These are phyloP conservation scores for Pugionium cornutum DNA, from an alignment of 345 rosid genomes.

Conservation along the genomic window DNA sequence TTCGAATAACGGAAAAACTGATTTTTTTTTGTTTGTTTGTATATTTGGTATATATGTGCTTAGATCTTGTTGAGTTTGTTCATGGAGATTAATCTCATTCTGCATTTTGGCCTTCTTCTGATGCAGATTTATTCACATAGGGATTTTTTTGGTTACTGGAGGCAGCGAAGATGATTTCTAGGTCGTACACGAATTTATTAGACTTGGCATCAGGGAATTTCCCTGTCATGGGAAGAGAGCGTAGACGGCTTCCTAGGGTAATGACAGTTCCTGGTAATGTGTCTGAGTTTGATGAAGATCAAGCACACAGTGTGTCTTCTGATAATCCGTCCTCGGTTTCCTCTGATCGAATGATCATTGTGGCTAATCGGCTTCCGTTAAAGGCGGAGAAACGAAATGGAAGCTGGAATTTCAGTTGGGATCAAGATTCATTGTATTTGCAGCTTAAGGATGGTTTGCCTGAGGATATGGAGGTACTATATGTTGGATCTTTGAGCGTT, in stretches of 20 bases:
- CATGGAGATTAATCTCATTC: slow-evolving; percentile 17
- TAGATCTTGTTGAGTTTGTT: slow-evolving; percentile 27
- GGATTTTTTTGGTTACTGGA: slow-evolving; percentile 17
- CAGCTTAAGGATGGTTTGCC: slow-evolving; percentile 48
- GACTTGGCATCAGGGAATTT: slow-evolving; percentile 48
- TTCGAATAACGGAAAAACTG: not conserved
- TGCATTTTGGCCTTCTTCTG: not conserved
- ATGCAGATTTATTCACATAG: slow-evolving; percentile 32
- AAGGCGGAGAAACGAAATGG: slow-evolving; percentile 42
- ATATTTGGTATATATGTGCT: not conserved
- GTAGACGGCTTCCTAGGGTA: slow-evolving; percentile 41
- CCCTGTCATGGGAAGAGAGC: slow-evolving; percentile 47
- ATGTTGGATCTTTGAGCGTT: slow-evolving; percentile 45
- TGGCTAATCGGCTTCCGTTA: slow-evolving; percentile 42
- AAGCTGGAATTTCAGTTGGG: slow-evolving; percentile 45
- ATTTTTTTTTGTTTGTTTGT: not conserved
- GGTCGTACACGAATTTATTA: slow-evolving; percentile 43
- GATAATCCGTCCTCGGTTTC: slow-evolving; percentile 44
- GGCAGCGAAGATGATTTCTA: slow-evolving; percentile 42
- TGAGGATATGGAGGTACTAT: slow-evolving; percentile 45
- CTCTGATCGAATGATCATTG: slow-evolving; percentile 46
- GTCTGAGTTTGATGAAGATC: slow-evolving; percentile 44
- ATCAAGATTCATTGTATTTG: slow-evolving; percentile 40
- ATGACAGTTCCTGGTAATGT: slow-evolving; percentile 47
- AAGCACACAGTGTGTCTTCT: slow-evolving; percentile 41